These are phyloP conservation scores for Chimonanthus salicifolius DNA, from an alignment of 164 flowering plant species.

Conservation along the genomic window DNA sequence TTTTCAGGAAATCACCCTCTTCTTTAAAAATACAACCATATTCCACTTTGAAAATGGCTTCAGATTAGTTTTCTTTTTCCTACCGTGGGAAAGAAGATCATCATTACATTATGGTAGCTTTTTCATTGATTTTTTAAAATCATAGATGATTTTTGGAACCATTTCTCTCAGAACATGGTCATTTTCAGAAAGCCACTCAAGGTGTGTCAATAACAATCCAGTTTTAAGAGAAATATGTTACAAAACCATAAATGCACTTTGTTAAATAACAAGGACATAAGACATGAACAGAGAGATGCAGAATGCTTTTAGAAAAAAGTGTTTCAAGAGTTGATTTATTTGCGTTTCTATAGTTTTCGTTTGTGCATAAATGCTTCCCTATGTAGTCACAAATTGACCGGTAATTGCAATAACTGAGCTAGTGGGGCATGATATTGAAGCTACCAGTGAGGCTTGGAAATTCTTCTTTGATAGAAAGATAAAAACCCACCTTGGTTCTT, in stretches of 20 bases:
- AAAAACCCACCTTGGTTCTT: constrained; percentile 54
- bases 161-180: too few relatives aligned
- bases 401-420: not conserved
- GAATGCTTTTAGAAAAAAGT: not conserved
- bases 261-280: not conserved
- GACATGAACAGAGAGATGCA: not conserved
- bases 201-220: not conserved
- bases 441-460: not conserved
- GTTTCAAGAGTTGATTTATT: too few relatives aligned
- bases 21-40: not conserved
- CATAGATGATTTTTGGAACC: too few relatives aligned
- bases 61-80: not conserved
- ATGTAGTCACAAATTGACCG: not conserved
- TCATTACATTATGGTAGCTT: too few relatives aligned
- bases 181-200: not conserved
- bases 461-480: not conserved
- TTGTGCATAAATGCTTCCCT: not conserved
- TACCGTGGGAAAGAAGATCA: too few relatives aligned
- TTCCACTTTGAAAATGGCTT: not conserved
- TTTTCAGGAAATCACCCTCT: not conserved
- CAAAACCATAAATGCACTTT: not conserved
- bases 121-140: too few relatives aligned
- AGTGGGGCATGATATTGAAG: not conserved
- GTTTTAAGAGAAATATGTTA: not conserved
- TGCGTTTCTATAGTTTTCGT: too few relatives aligned